phyloP scores from a whole-genome alignment of 257 asterid genomes.

The Gynochthodes officinalis region DNA sequence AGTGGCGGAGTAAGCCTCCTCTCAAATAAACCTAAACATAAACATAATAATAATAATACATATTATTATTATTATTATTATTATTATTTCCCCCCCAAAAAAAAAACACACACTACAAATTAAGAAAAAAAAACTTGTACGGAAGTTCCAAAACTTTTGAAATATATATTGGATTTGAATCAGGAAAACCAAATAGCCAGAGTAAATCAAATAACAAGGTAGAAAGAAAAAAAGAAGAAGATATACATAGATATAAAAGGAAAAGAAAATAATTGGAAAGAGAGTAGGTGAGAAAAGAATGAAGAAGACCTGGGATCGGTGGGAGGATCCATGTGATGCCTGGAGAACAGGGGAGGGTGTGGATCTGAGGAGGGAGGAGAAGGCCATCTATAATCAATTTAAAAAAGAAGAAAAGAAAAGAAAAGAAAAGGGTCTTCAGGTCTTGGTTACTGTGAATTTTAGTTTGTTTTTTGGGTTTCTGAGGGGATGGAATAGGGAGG shows the following conservation, averaged over 20 bases:
- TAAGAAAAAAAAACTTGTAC: too few relatives aligned
- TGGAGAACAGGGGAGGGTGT: conserved; percentile 43
- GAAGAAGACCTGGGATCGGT: conserved; percentile 40
- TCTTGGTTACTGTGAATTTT: too few relatives aligned
- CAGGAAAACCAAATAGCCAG: background rate
- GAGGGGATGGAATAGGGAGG: background rate
- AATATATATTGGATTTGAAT: background rate
- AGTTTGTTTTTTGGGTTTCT: too few relatives aligned
- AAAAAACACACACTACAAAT: too few relatives aligned
- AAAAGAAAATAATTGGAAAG: background rate
- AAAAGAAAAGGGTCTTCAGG: too few relatives aligned
- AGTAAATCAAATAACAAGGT: background rate
- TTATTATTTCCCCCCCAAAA: too few relatives aligned
- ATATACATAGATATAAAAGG: background rate
- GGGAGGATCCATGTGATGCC: conserved; percentile 12
- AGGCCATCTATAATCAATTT: conserved; percentile 37
- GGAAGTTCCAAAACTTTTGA: background rate
- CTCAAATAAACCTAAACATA: too few relatives aligned
- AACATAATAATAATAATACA: too few relatives aligned
- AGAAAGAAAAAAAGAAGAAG: background rate
- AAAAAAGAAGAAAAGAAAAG: too few relatives aligned
- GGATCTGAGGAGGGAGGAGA: conserved; percentile 58
- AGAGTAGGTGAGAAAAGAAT: background rate
- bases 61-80: too few relatives aligned
- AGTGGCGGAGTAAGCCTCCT: too few relatives aligned